Evolutionary conservation across 345 rosid genomes (phyloP).

Genomic region (Adansonia digitata): DNA sequence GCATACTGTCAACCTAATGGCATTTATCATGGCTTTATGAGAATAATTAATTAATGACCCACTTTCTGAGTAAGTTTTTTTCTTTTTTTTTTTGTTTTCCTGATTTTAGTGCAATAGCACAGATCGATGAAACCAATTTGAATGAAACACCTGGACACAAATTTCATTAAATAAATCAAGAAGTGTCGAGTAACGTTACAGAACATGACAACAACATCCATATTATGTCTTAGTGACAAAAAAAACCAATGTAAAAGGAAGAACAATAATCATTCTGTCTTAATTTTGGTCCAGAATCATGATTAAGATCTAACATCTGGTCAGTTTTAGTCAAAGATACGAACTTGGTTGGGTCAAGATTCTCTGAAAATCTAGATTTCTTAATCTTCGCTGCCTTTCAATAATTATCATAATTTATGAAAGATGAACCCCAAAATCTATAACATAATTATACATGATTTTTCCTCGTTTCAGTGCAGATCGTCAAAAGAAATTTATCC

Average conservation of each 20-base stretch:
- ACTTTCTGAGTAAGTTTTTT: neutral
- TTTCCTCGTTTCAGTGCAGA: slow-evolving; percentile 1
- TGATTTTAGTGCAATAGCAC: neutral
- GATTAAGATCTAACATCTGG: neutral
- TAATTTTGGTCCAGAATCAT: neutral
- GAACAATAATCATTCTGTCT: neutral
- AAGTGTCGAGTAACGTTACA: neutral
- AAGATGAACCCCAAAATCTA: neutral
- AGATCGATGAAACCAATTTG: neutral
- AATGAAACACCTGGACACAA: slow-evolving; percentile 1
- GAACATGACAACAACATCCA: neutral
- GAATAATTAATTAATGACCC: slow-evolving; percentile 2
- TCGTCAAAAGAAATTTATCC: neutral
- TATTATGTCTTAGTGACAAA: neutral
- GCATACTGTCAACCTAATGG: neutral
- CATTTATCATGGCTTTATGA: neutral
- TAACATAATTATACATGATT: neutral
- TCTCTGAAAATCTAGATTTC: neutral
- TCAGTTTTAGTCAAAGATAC: neutral
- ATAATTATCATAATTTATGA: neutral
- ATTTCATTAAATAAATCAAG: neutral
- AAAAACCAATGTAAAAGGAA: neutral
- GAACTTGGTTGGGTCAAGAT: neutral
- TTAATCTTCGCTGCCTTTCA: neutral
- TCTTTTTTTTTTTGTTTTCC: too few species aligned